Evolutionary conservation across 768 basidiomycete genomes (phyloP).

Genomic region (Phallus indusiatus): DNA sequence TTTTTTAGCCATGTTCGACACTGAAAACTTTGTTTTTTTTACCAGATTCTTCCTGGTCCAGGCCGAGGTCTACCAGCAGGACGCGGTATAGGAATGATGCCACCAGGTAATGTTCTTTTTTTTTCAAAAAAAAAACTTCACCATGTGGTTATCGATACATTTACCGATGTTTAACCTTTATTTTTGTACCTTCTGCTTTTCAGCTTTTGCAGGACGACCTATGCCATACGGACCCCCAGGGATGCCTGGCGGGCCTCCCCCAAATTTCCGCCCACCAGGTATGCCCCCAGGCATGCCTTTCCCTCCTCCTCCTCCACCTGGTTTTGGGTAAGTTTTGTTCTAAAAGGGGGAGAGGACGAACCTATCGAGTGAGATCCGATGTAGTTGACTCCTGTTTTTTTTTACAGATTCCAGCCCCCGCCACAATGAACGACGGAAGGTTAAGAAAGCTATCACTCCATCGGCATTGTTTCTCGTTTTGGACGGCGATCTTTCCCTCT

Average conservation of each 20-base stretch:
- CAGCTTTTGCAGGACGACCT: conserved; percentile 56
- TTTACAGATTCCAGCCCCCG: conserved; percentile 37
- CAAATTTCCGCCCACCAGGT: conserved; percentile 76
- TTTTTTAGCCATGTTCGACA: neutral
- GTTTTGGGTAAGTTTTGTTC: conserved; percentile 60
- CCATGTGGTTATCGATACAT: conserved; percentile 15
- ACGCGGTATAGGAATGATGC: conserved; percentile 94
- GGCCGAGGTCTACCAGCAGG: conserved; percentile 95
- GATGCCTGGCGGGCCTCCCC: conserved; percentile 73
- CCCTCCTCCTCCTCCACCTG: conserved; percentile 55
- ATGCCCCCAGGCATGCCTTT: conserved; percentile 77
- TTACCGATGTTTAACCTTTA: conserved; percentile 27
- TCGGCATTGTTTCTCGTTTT: too few relatives aligned
- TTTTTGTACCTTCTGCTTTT: conserved; percentile 20
- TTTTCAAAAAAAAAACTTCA: conserved; percentile 22
- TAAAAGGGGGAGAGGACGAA: too few relatives aligned
- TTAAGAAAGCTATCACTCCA: neutral
- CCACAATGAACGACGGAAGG: conserved; percentile 25
- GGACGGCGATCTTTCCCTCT: too few relatives aligned
- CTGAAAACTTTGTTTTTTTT: conserved; percentile 13
- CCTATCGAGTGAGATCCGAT: neutral
- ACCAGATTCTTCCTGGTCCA: conserved; percentile 76
- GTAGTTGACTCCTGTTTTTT: neutral
- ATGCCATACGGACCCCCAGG: conserved; percentile 60
- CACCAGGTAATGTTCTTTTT: conserved; percentile 52